Percentiles rank a stretch among this genome's conserved stretches.
These are phyloP conservation scores for Xylona heveae DNA, from an alignment of 495 filamentous ascomycete genomes.

Conservation along the genomic window DNA sequence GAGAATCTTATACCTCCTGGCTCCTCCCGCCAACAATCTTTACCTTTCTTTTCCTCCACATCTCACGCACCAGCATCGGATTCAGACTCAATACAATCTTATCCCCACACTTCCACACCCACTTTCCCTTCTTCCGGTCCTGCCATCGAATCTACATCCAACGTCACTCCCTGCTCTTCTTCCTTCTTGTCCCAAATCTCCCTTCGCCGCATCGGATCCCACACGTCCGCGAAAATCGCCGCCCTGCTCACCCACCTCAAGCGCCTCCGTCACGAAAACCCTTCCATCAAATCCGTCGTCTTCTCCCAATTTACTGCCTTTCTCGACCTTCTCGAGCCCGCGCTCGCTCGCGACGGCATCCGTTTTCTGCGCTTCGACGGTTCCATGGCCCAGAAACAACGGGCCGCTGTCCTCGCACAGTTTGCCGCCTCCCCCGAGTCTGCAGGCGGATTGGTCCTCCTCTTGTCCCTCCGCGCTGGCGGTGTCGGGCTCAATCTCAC, in stretches of 20 bases:
- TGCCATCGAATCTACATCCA: too few species aligned
- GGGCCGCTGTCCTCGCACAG: conserved; percentile 48
- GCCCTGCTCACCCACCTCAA: conserved; percentile 56
- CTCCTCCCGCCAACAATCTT: too few species aligned
- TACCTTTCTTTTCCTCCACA: too few species aligned
- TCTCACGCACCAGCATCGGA: too few species aligned
- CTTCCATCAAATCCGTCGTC: conserved; percentile 69
- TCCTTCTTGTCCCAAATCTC: conserved; percentile 44
- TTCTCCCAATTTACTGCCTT: conserved; percentile 97
- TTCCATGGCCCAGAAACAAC: conserved; percentile 65
- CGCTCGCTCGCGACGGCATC: conserved; percentile 49
- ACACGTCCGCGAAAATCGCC: conserved; percentile 74
- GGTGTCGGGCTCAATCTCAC: conserved; percentile 91
- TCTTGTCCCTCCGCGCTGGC: conserved; percentile 74
- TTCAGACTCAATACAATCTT: too few species aligned
- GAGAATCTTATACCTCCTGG: conserved; percentile 4
- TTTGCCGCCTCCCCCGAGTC: conserved; percentile 24
- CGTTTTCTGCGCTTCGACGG: conserved; percentile 75
- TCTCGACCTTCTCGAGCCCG: conserved; percentile 69
- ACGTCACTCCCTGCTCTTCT: conserved; percentile 15
- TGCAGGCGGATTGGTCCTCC: conserved; percentile 30
- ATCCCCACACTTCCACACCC: too few species aligned
- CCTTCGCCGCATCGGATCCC: conserved; percentile 55
- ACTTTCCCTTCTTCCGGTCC: too few species aligned
- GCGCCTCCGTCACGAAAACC: conserved; percentile 31